phyloP scores from a whole-genome alignment of 345 rosid species.

The Populus euphratica region DNA sequence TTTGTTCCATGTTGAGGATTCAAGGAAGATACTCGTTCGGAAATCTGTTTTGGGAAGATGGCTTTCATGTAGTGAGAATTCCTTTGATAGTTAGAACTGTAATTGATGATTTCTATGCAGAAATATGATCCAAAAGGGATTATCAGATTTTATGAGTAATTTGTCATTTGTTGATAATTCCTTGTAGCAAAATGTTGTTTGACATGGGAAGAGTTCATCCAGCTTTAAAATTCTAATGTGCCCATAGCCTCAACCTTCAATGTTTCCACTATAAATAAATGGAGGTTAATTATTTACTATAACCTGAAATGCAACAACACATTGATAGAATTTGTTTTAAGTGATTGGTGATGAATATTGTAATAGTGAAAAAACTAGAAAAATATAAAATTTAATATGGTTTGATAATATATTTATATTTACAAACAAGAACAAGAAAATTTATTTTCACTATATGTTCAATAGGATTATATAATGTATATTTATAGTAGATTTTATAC shows the following conservation, averaged over 20 bases:
- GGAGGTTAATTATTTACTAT: not conserved
- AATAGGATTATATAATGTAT: too few relatives aligned
- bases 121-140: conserved; percentile 22
- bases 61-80: conserved; percentile 41
- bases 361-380: too few relatives aligned
- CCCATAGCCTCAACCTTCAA: not conserved
- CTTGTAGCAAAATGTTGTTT: not conserved
- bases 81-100: conserved; percentile 43
- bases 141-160: not conserved
- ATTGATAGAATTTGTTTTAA: not conserved
- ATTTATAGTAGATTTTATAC: too few relatives aligned
- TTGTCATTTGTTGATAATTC: not conserved
- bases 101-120: conserved; percentile 23
- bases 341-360: too few relatives aligned
- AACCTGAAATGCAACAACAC: not conserved
- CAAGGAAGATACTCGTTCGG: conserved; percentile 59
- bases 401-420: too few relatives aligned
- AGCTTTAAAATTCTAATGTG: not conserved
- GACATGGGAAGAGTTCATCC: not conserved
- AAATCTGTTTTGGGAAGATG: conserved; percentile 47
- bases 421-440: too few relatives aligned
- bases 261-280: not conserved
- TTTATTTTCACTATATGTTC: too few relatives aligned
- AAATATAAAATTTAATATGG: too few relatives aligned
- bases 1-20: conserved; percentile 34